Evolutionary conservation across 2,329 filamentous ascomycete species (phyloP), one percentile per base, ranked within the genome.

Genomic region (Westerdykella sp.): DNA sequence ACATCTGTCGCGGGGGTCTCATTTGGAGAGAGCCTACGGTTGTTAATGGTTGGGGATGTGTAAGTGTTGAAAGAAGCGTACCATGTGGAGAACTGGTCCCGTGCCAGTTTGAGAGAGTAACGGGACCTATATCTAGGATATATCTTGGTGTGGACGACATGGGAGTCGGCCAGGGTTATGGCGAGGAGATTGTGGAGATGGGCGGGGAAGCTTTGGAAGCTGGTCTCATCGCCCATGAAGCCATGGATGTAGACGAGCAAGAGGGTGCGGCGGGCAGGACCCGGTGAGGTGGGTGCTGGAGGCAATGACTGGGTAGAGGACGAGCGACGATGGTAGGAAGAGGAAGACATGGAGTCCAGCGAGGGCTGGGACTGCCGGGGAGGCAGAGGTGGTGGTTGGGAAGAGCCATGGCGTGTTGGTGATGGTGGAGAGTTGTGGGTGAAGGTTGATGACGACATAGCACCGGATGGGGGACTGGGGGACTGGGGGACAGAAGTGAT

Each of bases 231-330:
- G 40, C 90, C 89, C 75, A 93, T 84, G 69, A 94, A 95, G 47
- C 90, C 89, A 70, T 95, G 90, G 43, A 95, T 81, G 62, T 89
- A 95, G 41, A 95, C 73, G 16, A 95, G 63, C 1, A 96, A 75
- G 18, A 96, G 73, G 21, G 73, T 76, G 39, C 80, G 69, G 18
- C 67, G 62, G n/a, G 65, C 62, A 9, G 54, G 48, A 22, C 60
- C 51, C 12, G 59, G 54, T 25, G 46, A 34, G 4, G 63, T 53
- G 11, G 56, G 55, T 25, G 67, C 59, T 18, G 71, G 70, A 4
- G 66, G 53, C 6, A 75, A 63, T 3, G 72, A 74, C 42, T 75
- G 66, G 4, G 65, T 68, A 3, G 72, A 75, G 2, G 67, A 69
- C 3, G 69, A 68, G 18, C 72, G 67, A 21, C 68, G 70, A 46